Base-by-base conservation (phyloP, 2,329 filamentous ascomycete species). In the Escovopsis sp. region DNA sequence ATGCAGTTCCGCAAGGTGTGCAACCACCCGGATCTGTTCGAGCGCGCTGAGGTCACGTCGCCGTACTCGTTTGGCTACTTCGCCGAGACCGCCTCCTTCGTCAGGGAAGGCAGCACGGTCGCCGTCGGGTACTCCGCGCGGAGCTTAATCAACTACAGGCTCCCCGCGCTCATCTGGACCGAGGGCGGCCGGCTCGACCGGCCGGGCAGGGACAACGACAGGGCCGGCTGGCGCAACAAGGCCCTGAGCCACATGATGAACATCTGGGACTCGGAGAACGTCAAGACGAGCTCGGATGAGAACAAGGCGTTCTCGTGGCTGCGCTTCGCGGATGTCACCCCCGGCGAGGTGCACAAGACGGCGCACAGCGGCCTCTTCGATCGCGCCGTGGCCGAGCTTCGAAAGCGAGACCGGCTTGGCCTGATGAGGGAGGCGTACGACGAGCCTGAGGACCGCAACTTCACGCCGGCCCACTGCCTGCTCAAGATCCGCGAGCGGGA, bases 1-100 rank as follows among this genome's bases (percentile, higher is more conserved):
- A 98, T 98, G 91, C 91, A 98, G 64, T 98, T 98, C 74, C 79
- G 91, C 53, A 98, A 98, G 65, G 91, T 98, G 43, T 98, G 91
- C 67, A 98, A 98, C 57, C 91, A 98, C 58, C 91, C 91, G 0
- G 91, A 98, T 63, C 65, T 98, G 30, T 98, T 98, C 52, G 88
- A 98, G 62, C 81, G 91, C 37, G 88, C 89, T 9, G 89, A 96
- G 46, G 94, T 86, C 8, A 81, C 76, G 20, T 94, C 88, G 8
- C 86, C 91, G 0, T 81, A 89, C 53, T 82, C 85, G 1, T 79
- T 82, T 52, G 77, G 79, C n/a, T 76, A 81, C 57, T 98, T 89
- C 61, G 91, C 88, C 12, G 91, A 98, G 66, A 95, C 89, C 0
- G 88, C 85, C 0, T 95, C 88, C 0, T 96, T 98, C 60, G 70